These are phyloP conservation scores for Cladosporium sp. DNA, from an alignment of 2,329 filamentous ascomycete genomes.

Conservation along the genomic window DNA sequence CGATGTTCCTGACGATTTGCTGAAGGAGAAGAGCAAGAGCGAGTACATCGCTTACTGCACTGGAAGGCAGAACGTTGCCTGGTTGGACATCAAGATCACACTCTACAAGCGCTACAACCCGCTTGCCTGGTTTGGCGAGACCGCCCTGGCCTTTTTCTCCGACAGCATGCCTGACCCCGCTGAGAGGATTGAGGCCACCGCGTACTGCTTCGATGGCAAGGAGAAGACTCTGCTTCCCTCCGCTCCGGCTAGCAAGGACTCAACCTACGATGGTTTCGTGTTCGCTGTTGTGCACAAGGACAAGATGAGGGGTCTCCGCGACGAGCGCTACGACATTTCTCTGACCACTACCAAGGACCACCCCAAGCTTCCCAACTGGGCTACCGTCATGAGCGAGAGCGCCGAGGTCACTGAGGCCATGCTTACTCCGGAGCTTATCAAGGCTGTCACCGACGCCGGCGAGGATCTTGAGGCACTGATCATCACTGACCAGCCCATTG, in stretches of 20 bases:
- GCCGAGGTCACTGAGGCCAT: slow-evolving; percentile 87
- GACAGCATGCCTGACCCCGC: slow-evolving; percentile 66
- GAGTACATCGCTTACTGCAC: slow-evolving; percentile 86
- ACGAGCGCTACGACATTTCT: slow-evolving; percentile 91
- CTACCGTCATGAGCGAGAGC: slow-evolving; percentile 94
- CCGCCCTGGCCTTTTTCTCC: slow-evolving; percentile 68
- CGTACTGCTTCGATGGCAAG: slow-evolving; percentile 89
- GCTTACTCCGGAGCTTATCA: slow-evolving; percentile 80
- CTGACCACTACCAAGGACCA: slow-evolving; percentile 92
- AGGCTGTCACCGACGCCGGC: slow-evolving; percentile 73
- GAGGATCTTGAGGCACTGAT: slow-evolving; percentile 82
- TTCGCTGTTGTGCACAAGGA: slow-evolving; percentile 96
- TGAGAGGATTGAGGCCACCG: slow-evolving; percentile 71
- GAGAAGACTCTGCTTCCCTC: slow-evolving; percentile 71
- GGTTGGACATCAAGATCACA: slow-evolving; percentile 77
- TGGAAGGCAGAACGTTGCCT: slow-evolving; percentile 88
- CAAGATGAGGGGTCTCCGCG: slow-evolving; percentile 80
- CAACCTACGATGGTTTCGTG: slow-evolving; percentile 81
- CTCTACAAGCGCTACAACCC: slow-evolving; percentile 88
- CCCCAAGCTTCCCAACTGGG: slow-evolving; percentile 81
- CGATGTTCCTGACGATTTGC: slow-evolving; percentile 53
- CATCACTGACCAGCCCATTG: slow-evolving; percentile 80
- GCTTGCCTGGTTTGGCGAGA: slow-evolving; percentile 62
- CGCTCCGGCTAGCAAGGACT: slow-evolving; percentile 53
- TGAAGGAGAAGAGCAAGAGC: slow-evolving; percentile 83